Percentiles rank a stretch among this genome's conserved stretches.
These are phyloP conservation scores for Nemophila menziesii DNA, from an alignment of 257 asterid genomes.

Conservation along the genomic window DNA sequence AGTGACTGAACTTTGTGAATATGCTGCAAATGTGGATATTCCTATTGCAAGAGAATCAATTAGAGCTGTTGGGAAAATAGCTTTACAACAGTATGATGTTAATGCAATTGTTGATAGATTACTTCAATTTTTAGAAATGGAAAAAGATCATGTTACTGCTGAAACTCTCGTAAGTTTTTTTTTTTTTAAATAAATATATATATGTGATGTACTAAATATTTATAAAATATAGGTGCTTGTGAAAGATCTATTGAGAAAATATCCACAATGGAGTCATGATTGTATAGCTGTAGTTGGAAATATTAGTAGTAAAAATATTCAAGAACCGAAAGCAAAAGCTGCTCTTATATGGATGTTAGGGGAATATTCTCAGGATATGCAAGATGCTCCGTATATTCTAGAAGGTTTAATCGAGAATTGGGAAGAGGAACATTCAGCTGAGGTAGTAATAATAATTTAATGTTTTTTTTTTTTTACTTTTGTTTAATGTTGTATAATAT, in stretches of 20 bases:
- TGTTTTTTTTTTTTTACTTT: neutral
- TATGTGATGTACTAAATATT: slow-evolving; percentile 10
- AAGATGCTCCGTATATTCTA: slow-evolving; percentile 84
- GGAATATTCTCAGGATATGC: slow-evolving; percentile 98
- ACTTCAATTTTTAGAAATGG: slow-evolving; percentile 99
- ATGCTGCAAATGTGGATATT: slow-evolving; percentile 96
- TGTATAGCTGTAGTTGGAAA: slow-evolving; percentile 97
- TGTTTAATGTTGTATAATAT: neutral
- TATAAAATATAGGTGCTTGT: slow-evolving; percentile 70
- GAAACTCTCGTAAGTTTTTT: slow-evolving; percentile 73
- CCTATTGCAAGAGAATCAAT: slow-evolving; percentile 98
- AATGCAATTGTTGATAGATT: slow-evolving; percentile 98
- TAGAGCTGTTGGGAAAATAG: slow-evolving; percentile 98
- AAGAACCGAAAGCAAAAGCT: slow-evolving; percentile 97
- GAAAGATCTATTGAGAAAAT: slow-evolving; percentile 94
- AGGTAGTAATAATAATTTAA: slow-evolving; percentile 31
- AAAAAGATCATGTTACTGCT: slow-evolving; percentile 94
- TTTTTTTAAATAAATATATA: slow-evolving; percentile 2
- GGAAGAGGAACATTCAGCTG: slow-evolving; percentile 95
- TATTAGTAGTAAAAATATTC: slow-evolving; percentile 89
- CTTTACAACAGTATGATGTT: slow-evolving; percentile 95
- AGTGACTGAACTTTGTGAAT: slow-evolving; percentile 97
- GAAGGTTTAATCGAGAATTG: slow-evolving; percentile 84
- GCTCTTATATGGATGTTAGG: slow-evolving; percentile 99
- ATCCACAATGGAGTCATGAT: slow-evolving; percentile 99